These are phyloP conservation scores for Penicillium sclerotigenum DNA, from an alignment of 2,329 filamentous ascomycete species.

Conservation along the genomic window DNA sequence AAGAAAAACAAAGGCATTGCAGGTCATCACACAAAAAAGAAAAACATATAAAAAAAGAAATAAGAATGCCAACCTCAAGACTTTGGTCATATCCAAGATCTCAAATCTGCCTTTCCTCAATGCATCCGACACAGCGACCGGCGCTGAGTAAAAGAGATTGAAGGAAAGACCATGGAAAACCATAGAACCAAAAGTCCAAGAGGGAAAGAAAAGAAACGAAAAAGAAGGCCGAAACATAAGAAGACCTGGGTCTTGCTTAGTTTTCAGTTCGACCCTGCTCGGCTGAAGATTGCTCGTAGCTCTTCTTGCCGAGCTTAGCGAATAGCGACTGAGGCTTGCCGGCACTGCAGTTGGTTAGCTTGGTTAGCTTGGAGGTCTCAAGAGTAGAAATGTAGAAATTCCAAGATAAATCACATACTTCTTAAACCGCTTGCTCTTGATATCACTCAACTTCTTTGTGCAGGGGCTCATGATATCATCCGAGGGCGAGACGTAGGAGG, in stretches of 20 bases:
- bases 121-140: slow-evolving; percentile 12
- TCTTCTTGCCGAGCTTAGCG: slow-evolving; percentile 47
- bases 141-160: slow-evolving; percentile 11
- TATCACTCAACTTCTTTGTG: slow-evolving; percentile 49
- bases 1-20: slow-evolving; percentile 21
- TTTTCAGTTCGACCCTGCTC: slow-evolving; percentile 16
- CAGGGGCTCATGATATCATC: slow-evolving; percentile 51
- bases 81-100: not conserved
- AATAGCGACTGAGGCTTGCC: slow-evolving; percentile 47
- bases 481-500: slow-evolving; percentile 48
- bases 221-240: not conserved
- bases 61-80: not conserved
- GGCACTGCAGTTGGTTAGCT: slow-evolving; percentile 26
- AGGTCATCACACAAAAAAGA: slow-evolving; percentile 23
- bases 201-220: not conserved
- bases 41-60: not conserved
- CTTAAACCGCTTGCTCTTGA: slow-evolving; percentile 50
- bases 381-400: not conserved
- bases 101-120: slow-evolving; percentile 8
- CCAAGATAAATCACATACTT: slow-evolving; percentile 34
- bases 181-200: not conserved
- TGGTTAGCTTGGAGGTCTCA: not conserved
- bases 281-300: slow-evolving; percentile 39
- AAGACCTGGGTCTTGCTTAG: slow-evolving; percentile 7
- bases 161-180: slow-evolving; percentile 9